phyloP scores from a whole-genome alignment of 1,284 basidiomycete species.

The Ustilago hordei region DNA sequence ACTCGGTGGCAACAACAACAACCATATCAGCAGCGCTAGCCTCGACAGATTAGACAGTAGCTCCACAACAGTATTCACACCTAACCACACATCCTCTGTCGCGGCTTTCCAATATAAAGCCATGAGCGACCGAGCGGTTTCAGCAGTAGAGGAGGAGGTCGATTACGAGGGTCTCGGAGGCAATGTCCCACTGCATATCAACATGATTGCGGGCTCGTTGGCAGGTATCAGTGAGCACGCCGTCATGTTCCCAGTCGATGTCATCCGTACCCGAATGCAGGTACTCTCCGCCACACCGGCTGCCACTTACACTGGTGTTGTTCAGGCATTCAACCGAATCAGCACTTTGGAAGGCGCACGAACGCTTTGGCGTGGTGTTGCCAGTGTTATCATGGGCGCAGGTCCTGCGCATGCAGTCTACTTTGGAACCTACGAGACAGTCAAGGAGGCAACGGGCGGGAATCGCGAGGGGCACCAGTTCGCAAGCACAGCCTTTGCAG shows the following conservation, averaged over 20 bases:
- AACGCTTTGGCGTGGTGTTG: constrained; percentile 94
- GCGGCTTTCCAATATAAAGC: constrained; percentile 4
- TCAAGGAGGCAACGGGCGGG: constrained; percentile 92
- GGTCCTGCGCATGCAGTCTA: constrained; percentile 98
- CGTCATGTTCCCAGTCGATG: constrained; percentile 98
- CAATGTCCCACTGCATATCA: constrained; percentile 74
- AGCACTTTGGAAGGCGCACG: constrained; percentile 91
- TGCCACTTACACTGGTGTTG: constrained; percentile 87
- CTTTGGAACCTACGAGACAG: constrained; percentile 94
- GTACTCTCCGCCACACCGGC: constrained; percentile 84
- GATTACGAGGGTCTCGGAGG: constrained; percentile 67
- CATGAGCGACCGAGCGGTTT: constrained; percentile 49
- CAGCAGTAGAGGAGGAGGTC: constrained; percentile 60
- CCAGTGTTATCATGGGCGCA: constrained; percentile 95
- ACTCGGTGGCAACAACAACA: not conserved
- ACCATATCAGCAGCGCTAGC: not conserved
- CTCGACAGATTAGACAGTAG: not conserved
- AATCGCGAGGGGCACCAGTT: constrained; percentile 84
- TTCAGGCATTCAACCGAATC: constrained; percentile 88
- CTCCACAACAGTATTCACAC: not conserved
- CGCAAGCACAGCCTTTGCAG: constrained; percentile 87
- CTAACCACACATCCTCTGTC: constrained; percentile 3
- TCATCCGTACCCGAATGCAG: constrained; percentile 99
- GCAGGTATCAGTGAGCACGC: constrained; percentile 99
- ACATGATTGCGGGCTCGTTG: constrained; percentile 96